A percentile compares a stretch with the other conserved stretches of the same genome.
These are phyloP conservation scores for Apiotrichum brassicae DNA, from an alignment of 1,284 basidiomycete genomes.

Conservation along the genomic window DNA sequence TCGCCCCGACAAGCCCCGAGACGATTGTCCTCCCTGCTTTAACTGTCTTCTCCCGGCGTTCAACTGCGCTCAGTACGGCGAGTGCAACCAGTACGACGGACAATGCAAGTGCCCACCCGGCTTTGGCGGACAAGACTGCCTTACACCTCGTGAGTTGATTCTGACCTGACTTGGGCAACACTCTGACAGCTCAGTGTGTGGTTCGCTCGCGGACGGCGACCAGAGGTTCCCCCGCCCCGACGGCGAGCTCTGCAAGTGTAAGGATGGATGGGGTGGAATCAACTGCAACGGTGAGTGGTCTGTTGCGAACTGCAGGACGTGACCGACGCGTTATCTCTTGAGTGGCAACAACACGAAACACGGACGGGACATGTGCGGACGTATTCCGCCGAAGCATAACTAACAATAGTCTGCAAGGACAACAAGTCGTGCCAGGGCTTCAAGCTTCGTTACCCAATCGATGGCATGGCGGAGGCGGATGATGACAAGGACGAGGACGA, in stretches of 20 bases:
- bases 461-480: conserved; percentile 24
- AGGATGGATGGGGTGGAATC: conserved; percentile 88
- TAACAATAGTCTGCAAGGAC: conserved; percentile 66
- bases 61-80: conserved; percentile 75
- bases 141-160: conserved; percentile 63
- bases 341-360: background rate
- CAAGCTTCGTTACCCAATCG: conserved; percentile 51
- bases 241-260: conserved; percentile 74
- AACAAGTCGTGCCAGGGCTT: conserved; percentile 72
- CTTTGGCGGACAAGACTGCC: conserved; percentile 84
- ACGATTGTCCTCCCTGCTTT: conserved; percentile 58
- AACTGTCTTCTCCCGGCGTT: conserved; percentile 78
- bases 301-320: no score
- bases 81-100: conserved; percentile 79
- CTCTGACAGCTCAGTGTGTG: conserved; percentile 61
- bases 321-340: no score
- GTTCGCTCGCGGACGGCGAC: conserved; percentile 80
- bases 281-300: conserved; percentile 82
- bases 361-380: no score
- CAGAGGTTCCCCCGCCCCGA: conserved; percentile 72
- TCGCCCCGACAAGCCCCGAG: conserved; percentile 11
- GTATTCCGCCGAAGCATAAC: no score
- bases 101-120: conserved; percentile 85
- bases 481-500: conserved; percentile 33
- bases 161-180: background rate